Evolutionary conservation across 1,284 basidiomycete genomes (phyloP), one percentile per base, ranked within the genome.

Genomic region (Quambalaria eucalypti): DNA sequence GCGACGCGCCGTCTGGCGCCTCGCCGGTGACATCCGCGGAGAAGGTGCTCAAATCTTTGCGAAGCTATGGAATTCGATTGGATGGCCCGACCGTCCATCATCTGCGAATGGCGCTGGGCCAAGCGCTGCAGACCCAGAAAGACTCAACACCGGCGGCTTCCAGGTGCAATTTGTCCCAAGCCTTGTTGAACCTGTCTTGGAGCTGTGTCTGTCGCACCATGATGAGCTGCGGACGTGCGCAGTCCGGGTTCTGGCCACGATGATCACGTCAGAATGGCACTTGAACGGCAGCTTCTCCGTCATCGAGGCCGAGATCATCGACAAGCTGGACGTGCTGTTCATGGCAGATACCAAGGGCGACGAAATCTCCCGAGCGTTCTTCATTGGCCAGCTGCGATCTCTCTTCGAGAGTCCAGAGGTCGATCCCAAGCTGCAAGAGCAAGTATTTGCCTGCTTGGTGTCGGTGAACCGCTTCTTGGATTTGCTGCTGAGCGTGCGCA

Each of bases 401-500:
- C 80, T 95, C 2, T 95, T 96, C 71, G 88, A 93, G 55, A 81
- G 82, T 14, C 84, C 87, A 0, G 82, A 85, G 29, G 86, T 92
- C 12, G 88, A 95, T 61, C 82, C 85, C 47, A 81, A 82, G 51
- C 81, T 97, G 47, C 83, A 87, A 8, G 81, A 84, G 48, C 84
- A 87, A 28, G 87, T 95, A 26, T 83, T 85, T 2, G 80, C 78
- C 29, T 96, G 96, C 80, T 79, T 98, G 33, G 85, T 90, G 64
- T 88, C 89, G 9, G 87, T 96, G 6, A 88, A 95, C 69, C 82
- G 87, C 26, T 98, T 98, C 83, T 82, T 98, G 31, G 90, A 95
- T 66, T 81, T 98, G n/a, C 79, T 97, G 36, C 80, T 96, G 21
- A 90, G 84, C 56, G 85, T 97, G 6, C 83, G 90, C n/a, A 90